phyloP scores from a whole-genome alignment of 164 flowering plant species.

The Piper longum region DNA sequence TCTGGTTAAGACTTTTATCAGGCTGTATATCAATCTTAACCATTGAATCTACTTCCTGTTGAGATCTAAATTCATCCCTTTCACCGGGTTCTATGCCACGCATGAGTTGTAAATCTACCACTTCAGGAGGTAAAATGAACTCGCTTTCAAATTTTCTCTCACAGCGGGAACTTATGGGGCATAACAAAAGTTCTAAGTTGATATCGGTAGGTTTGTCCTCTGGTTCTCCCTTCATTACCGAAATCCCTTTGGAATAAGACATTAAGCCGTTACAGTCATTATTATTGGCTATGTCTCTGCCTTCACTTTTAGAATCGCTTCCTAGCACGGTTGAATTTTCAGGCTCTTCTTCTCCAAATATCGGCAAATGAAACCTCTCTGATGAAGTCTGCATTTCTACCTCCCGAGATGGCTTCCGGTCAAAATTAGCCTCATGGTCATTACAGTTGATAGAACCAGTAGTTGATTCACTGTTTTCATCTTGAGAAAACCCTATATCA shows the following conservation, averaged over 20 bases:
- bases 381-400: no score
- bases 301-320: neutral
- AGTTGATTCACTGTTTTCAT: neutral
- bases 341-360: no score
- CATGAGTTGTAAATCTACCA: neutral
- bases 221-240: neutral
- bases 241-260: neutral
- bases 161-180: neutral
- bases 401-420: no score
- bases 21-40: neutral
- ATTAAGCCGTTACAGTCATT: neutral
- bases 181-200: neutral
- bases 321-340: neutral
- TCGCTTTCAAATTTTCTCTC: neutral
- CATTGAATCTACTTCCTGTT: neutral
- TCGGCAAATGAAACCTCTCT: no score
- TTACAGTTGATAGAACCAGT: no score
- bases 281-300: slow-evolving; percentile 1
- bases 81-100: no score
- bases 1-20: neutral
- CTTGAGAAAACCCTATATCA: slow-evolving; percentile 1
- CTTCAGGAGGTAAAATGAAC: neutral
- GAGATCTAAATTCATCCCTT: no score
- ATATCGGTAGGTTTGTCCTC: neutral
- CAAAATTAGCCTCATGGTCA: no score